phyloP scores from a whole-genome alignment of 164 flowering plant species.

The Hamamelis virginiana region DNA sequence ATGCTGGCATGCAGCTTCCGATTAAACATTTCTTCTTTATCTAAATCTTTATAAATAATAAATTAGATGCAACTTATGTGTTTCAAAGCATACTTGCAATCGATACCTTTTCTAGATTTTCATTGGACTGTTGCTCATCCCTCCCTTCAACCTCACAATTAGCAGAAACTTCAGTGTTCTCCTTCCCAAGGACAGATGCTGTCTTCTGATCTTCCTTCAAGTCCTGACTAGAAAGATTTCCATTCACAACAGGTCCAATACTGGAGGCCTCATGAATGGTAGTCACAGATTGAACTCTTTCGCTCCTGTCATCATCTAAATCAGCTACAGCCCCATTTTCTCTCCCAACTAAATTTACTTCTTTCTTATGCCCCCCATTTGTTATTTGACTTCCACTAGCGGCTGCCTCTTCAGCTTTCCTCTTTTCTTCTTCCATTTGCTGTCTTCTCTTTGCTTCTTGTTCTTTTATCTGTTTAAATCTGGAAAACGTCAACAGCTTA shows the following conservation, averaged over 20 bases:
- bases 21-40: no score
- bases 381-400: slow-evolving; percentile 21
- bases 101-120: slow-evolving; percentile 18
- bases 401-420: slow-evolving; percentile 43
- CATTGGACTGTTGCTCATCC: slow-evolving; percentile 9
- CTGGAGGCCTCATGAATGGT: slow-evolving; percentile 14
- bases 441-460: slow-evolving; percentile 69
- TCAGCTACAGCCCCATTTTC: slow-evolving; percentile 22
- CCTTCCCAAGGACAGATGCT: slow-evolving; percentile 7
- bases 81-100: no score
- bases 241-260: slow-evolving; percentile 34
- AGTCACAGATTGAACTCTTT: slow-evolving; percentile 9
- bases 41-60: no score
- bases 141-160: slow-evolving; percentile 7
- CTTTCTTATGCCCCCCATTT: slow-evolving; percentile 26
- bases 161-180: slow-evolving; percentile 20
- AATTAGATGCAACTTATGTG: not conserved
- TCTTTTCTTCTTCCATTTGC: slow-evolving; percentile 69
- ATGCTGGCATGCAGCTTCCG: no score
- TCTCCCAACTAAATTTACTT: slow-evolving; percentile 17
- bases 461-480: slow-evolving; percentile 85
- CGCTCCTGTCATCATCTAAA: slow-evolving; percentile 16
- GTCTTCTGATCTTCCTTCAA: slow-evolving; percentile 20
- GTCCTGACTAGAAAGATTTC: slow-evolving; percentile 21
- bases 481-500: slow-evolving; percentile 25